Evolutionary conservation across 208 protist genomes (phyloP).

Genomic region (Wallacemonas sp.): DNA sequence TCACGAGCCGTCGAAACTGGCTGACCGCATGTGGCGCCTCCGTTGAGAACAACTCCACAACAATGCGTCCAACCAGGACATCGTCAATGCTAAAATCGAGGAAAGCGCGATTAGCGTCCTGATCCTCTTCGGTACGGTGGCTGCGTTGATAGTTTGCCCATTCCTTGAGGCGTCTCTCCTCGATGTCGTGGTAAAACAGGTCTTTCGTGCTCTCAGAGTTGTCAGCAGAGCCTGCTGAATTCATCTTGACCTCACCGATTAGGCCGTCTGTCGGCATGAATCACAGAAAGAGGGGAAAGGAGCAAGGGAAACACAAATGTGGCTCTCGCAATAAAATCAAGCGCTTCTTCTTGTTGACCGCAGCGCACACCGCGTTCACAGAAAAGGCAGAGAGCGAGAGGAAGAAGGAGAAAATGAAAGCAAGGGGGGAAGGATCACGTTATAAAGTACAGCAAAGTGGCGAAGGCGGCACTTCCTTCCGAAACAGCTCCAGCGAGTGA

Average conservation of each 20-base stretch:
- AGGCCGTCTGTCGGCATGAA: not conserved
- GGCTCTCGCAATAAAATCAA: no score
- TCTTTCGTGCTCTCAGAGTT: not conserved
- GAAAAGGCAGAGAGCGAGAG: not conserved
- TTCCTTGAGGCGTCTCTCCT: conserved; percentile 83
- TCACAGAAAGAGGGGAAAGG: not conserved
- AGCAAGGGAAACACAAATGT: no score
- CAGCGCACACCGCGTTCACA: no score
- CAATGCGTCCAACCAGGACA: conserved; percentile 68
- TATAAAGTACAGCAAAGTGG: no score
- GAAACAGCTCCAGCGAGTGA: no score
- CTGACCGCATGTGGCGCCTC: conserved; percentile 82
- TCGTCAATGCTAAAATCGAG: conserved; percentile 85
- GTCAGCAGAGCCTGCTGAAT: conserved; percentile 7
- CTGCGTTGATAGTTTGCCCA: conserved; percentile 88
- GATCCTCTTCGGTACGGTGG: conserved; percentile 76
- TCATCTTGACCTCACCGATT: conserved; percentile 12
- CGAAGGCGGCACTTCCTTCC: no score
- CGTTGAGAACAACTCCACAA: conserved; percentile 89
- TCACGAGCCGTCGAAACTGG: conserved; percentile 89
- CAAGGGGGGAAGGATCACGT: not conserved
- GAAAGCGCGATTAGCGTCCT: conserved; percentile 66
- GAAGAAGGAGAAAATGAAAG: not conserved
- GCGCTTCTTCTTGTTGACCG: no score
- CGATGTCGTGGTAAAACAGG: conserved; percentile 61